Percentiles rank a stretch among this genome's conserved stretches.
Conservation (phyloP, 2,329 filamentous ascomycete species). For the Alternaria arbusti region DNA sequence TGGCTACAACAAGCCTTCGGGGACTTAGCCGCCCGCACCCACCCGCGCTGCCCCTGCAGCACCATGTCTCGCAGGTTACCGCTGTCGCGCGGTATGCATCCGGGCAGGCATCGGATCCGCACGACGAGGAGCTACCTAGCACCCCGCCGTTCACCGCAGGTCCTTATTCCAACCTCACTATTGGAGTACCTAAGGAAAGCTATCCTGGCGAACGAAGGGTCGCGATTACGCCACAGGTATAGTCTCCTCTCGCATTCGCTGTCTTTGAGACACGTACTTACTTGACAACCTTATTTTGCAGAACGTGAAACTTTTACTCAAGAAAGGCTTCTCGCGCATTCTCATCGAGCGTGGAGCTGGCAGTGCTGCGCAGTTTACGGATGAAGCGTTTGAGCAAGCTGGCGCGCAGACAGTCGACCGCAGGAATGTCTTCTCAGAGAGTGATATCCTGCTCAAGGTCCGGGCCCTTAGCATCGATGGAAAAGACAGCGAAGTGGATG, state of each 20-base stretch:
- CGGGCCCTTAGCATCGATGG: slow-evolving; percentile 70
- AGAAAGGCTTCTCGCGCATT: slow-evolving; percentile 81
- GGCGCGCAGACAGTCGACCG: slow-evolving; percentile 78
- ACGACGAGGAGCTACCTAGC: slow-evolving; percentile 45
- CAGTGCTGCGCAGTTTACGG: slow-evolving; percentile 74
- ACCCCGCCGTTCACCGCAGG: slow-evolving; percentile 46
- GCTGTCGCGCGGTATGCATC: slow-evolving; percentile 41
- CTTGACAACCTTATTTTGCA: neutral
- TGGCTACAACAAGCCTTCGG: slow-evolving; percentile 22
- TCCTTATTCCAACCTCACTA: slow-evolving; percentile 74
- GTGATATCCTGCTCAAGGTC: slow-evolving; percentile 85
- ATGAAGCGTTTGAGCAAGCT: slow-evolving; percentile 76
- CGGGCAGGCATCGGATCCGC: slow-evolving; percentile 38
- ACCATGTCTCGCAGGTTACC: slow-evolving; percentile 31
- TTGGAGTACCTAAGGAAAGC: slow-evolving; percentile 82
- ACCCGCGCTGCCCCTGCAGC: slow-evolving; percentile 35
- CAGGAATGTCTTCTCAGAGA: slow-evolving; percentile 72
- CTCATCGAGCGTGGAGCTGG: slow-evolving; percentile 85
- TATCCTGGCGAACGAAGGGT: slow-evolving; percentile 81
- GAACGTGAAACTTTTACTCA: slow-evolving; percentile 80
- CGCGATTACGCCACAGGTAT: slow-evolving; percentile 74
- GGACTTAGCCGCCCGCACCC: slow-evolving; percentile 36
- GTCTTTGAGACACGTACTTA: neutral
- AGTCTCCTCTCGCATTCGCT: neutral
- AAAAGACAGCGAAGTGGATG: slow-evolving; percentile 68